These are phyloP conservation scores for Zoysia pacifica DNA, from an alignment of 176 grass and related monocot species.

Conservation along the genomic window DNA sequence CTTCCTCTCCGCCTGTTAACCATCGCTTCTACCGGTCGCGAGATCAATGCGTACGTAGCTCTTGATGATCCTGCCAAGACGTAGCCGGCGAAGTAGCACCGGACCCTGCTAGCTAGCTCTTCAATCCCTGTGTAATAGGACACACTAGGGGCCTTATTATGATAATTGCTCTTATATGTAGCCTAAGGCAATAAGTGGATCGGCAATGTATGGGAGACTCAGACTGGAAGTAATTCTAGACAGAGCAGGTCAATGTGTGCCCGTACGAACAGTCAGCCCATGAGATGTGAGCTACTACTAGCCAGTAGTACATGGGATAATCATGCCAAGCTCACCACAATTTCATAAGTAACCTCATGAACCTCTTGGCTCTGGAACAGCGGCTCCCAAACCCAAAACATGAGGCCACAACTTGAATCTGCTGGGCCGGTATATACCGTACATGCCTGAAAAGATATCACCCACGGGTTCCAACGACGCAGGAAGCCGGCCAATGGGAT, in stretches of 20 bases:
- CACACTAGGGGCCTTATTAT: too few species aligned
- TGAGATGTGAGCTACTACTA: too few species aligned
- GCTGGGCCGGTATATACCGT: neutral
- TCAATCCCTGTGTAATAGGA: slow-evolving; percentile 25
- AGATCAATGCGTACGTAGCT: too few species aligned
- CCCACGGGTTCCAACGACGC: slow-evolving; percentile 20
- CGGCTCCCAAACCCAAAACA: neutral
- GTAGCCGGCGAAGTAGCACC: slow-evolving; percentile 11
- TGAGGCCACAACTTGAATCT: neutral
- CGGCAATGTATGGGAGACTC: neutral
- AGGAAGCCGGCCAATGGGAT: slow-evolving; percentile 43
- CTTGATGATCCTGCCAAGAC: neutral
- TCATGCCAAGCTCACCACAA: neutral
- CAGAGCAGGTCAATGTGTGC: neutral
- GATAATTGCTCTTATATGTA: neutral
- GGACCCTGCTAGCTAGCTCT: neutral
- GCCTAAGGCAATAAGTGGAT: slow-evolving; percentile 21
- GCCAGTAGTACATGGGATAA: neutral
- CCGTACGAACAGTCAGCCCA: too few species aligned
- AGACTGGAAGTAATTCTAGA: slow-evolving; percentile 25
- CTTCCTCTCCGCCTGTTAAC: too few species aligned
- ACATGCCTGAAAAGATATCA: neutral
- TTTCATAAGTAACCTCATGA: neutral
- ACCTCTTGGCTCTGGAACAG: neutral
- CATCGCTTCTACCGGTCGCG: too few species aligned